Percentiles rank a stretch among this genome's conserved stretches.
These are phyloP conservation scores for Cladosporium sp. DNA, from an alignment of 2,329 filamentous ascomycete species.

Conservation along the genomic window DNA sequence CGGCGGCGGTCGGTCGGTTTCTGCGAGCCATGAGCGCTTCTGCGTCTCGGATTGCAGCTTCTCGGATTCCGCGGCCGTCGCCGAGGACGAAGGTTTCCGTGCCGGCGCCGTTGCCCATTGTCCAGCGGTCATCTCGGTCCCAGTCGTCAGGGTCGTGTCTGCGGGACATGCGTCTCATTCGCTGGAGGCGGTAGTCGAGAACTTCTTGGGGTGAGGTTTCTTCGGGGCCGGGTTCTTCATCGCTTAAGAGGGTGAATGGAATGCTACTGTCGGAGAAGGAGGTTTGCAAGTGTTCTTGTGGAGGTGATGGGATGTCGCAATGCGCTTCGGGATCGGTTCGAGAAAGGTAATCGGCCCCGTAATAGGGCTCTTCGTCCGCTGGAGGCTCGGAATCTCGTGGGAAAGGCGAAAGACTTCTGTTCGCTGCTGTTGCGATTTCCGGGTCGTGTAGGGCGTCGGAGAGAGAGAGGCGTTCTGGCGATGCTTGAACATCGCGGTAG, in stretches of 20 bases:
- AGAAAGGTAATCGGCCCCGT: constrained; percentile 19
- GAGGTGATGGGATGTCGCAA: constrained; percentile 23
- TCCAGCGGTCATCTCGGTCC: constrained; percentile 21
- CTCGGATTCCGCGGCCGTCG: not conserved
- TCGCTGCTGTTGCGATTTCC: constrained; percentile 21
- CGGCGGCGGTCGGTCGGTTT: no score
- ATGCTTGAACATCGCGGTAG: constrained; percentile 18
- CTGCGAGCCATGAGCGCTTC: constrained; percentile 26
- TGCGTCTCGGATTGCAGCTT: not conserved
- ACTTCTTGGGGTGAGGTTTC: constrained; percentile 29
- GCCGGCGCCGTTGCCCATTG: constrained; percentile 9
- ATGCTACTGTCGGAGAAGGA: constrained; percentile 16
- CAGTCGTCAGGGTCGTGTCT: constrained; percentile 22
- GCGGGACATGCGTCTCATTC: constrained; percentile 25
- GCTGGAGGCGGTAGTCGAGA: constrained; percentile 29
- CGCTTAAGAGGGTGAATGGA: constrained; percentile 25
- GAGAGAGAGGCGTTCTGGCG: constrained; percentile 27
- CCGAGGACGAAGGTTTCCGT: not conserved
- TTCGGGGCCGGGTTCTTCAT: constrained; percentile 29
- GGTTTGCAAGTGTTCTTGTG: constrained; percentile 15
- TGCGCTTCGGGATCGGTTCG: constrained; percentile 22
- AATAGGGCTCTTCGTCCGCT: constrained; percentile 17
- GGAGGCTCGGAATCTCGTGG: constrained; percentile 16
- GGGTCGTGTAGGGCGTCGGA: constrained; percentile 29
- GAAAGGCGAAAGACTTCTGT: constrained; percentile 6